Evolutionary conservation across 805 yeast genomes (phyloP).

Genomic region (Ogataea trehaloabstinens): DNA sequence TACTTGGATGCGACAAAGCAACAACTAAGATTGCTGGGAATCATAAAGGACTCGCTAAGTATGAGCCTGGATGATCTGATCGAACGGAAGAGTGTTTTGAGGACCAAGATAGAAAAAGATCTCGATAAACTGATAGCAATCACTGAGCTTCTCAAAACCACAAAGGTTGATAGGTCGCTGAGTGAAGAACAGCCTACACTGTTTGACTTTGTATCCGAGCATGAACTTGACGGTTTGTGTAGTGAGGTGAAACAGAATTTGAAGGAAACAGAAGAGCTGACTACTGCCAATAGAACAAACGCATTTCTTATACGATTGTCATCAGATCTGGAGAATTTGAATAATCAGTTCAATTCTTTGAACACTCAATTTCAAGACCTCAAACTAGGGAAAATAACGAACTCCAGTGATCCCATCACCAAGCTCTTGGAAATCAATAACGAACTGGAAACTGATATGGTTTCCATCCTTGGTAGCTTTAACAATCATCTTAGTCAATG

Average conservation of each 20-base stretch:
- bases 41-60: constrained; percentile 28
- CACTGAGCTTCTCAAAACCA: constrained; percentile 33
- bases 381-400: constrained; percentile 22
- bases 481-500: constrained; percentile 87
- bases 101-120: constrained; percentile 26
- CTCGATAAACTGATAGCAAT: constrained; percentile 34
- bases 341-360: constrained; percentile 26
- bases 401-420: constrained; percentile 20
- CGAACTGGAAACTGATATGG: constrained; percentile 65
- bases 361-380: constrained; percentile 22
- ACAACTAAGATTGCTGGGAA: constrained; percentile 44
- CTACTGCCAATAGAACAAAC: constrained; percentile 26
- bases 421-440: constrained; percentile 38
- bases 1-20: constrained; percentile 43
- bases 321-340: constrained; percentile 23
- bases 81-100: constrained; percentile 21
- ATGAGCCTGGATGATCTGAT: constrained; percentile 28
- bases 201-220: constrained; percentile 48
- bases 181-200: constrained; percentile 24
- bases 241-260: constrained; percentile 27
- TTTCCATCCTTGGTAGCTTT: constrained; percentile 62
- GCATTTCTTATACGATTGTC: constrained; percentile 25
- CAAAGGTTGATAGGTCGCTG: constrained; percentile 36
- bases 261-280: constrained; percentile 29
- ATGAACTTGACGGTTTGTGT: constrained; percentile 35